Base-by-base conservation (phyloP, 176 grass and related monocot species). In the Oryza glaberrima region DNA sequence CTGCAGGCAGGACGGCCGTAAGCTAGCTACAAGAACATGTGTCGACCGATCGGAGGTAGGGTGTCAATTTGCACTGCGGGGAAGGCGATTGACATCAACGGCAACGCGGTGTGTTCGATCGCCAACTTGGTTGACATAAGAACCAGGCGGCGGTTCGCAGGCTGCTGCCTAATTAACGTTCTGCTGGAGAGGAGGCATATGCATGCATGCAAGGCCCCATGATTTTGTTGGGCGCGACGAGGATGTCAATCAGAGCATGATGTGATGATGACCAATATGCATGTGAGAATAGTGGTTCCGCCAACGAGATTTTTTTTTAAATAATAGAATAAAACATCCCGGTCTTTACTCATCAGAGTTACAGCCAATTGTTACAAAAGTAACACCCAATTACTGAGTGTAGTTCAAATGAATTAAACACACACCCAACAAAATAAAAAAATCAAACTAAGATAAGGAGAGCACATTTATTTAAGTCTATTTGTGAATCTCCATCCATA, bases 191-290 rank as follows among this genome's bases (percentile, higher is more conserved):
- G 26, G 79, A 48, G 25, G 54, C 16, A 49, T 49, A 15, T 0
- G 47, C 47, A 58, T n/a, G 54, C 54, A 58, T 56, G 71, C 35
- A 36, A 49, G 41, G 74, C 64, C 64, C 76, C 82, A 49, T 76
- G 77, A 70, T 89, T 70, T 51, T 48, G 82, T 70, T 79, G 64
- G 64, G 87, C 47, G 13, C 12, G 60, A 20, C 80, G 51, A 72
- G 14, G 25, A 40, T 20, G 80, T 11, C 35, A 60, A 19, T 82
- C 35, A 30, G 63, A 36, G 2, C 36, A 47, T 35, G 69, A 58
- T 58, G n/a, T 58, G 19, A 58, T 58, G 54, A 46, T 84, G 34
- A 7, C 34, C 61, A 19, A 25, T 63, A 11, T 22, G n/a, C 9
- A 28, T 12, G 68, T 67, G 65, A 36, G 35, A 65, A 6, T 23